These are phyloP conservation scores for Friedmanniomyces simplex DNA, from an alignment of 495 filamentous ascomycete species.

Conservation along the genomic window DNA sequence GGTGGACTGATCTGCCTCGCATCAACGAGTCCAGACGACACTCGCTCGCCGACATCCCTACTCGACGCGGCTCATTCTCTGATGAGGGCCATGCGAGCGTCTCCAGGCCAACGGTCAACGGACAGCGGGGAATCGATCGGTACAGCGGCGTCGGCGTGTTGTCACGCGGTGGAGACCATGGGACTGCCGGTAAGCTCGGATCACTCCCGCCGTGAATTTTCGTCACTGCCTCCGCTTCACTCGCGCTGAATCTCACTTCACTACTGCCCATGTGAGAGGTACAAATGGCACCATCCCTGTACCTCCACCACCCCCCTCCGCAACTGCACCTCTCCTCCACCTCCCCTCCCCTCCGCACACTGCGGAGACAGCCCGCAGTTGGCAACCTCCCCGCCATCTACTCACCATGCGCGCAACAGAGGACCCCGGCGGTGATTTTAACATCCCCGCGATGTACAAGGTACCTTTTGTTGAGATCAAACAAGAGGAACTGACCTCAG, in stretches of 20 bases:
- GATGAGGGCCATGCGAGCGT: background rate
- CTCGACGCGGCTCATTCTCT: slow-evolving; percentile 17
- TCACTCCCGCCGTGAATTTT: background rate
- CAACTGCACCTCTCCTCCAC: background rate
- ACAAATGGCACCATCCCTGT: no score
- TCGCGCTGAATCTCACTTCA: no score
- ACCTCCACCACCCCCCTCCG: background rate
- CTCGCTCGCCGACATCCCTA: slow-evolving; percentile 69
- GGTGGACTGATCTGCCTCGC: slow-evolving; percentile 61
- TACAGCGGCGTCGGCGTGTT: background rate
- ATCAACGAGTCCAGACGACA: slow-evolving; percentile 82
- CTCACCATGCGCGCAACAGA: background rate
- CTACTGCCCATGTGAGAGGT: no score
- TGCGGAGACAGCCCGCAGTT: no score
- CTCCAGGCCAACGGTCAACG: background rate
- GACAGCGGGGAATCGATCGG: background rate
- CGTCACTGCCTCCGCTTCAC: background rate
- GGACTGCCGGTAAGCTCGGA: background rate
- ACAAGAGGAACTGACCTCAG: background rate
- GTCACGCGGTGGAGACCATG: background rate
- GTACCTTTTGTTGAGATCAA: slow-evolving; percentile 12
- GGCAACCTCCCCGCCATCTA: background rate
- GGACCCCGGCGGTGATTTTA: background rate
- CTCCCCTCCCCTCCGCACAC: background rate
- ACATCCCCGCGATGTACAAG: slow-evolving; percentile 15